Evolutionary conservation across 2,329 filamentous ascomycete genomes (phyloP), one percentile per base, ranked within the genome.

Genomic region (Talaromyces piceae): DNA sequence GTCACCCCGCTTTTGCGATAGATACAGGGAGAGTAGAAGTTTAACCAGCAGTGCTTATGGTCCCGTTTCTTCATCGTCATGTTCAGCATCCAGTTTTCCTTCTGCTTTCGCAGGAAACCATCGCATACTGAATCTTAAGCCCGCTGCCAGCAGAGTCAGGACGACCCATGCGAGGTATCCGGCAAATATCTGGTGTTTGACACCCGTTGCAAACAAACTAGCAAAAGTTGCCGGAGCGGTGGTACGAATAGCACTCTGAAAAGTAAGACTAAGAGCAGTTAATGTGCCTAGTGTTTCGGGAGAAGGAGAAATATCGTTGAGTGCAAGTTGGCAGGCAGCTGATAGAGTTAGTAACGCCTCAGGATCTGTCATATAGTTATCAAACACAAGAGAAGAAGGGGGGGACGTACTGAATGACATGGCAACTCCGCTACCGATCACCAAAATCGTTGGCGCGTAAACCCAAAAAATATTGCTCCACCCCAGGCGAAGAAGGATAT

Each of bases 281-380:
- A 93, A 70, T 0, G 81, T 88, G 0, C 84, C 87, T 8, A 91
- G 71, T 0, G 81, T 78, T 39, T 74, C 72, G 1, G 80, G 77
- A 8, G 76, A 80, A 0, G 88, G 88, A 0, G 83, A 77, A 2
- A 86, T 79, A 52, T 91, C 86, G 65, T 91, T 91, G 27, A 91
- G 62, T 0, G 82, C 81, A 7, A 91, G 80, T 71, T 91, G 86
- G 1, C 84, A 77, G 1, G 76, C 82, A 0, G 85, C 70, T 73
- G 13, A 18, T 16, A 3, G 5, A 5, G 16, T 22, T n/a, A n/a
- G 31, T 43, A 43, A 18, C 25, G 16, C 41, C 7, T 33, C 3
- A 11, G 2, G 13, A 9, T 37, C 9, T 47, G 8, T 12, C 6
- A 48, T 41, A 8, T 16, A 22, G 13, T 7, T 2, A 25, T n/a